Base-by-base conservation (phyloP, 805 yeast genomes). In the Candida dendrica region DNA sequence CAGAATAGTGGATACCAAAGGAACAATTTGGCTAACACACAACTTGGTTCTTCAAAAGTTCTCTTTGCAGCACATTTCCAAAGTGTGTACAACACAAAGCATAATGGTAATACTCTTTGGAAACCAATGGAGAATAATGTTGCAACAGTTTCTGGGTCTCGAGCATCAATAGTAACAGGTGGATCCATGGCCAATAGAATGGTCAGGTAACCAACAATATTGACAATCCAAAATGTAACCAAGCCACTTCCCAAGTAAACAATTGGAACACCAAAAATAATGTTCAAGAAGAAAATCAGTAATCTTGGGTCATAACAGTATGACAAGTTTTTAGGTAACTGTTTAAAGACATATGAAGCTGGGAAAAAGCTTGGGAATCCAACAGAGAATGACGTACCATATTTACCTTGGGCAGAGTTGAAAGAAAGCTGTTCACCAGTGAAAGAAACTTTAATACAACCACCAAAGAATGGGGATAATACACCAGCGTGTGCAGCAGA, bases 401-500 rank as follows among this genome's bases (percentile, higher is more conserved):
- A 70, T 17, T 60, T 61, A 1, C 88, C 87, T 11, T 53, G 43
- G 1, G 66, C 52, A 0, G 80, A 58, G 0, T 65, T 65, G 51
- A 84, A 89, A 1, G 50, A 43, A 2, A 59, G 56, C 37, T 72
- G 73, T 3, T 74, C 63, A 6, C 91, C 88, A 8, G 61, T 55
- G 58, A 77, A 81, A 2, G 77, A 63, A 15, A 84, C 49, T 39
- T 72, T 67, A 1, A 85, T 89, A 57, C 91, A 83, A 0, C 95
- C 96, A 2, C 98, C 98, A 44, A 65, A 66, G 22, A 70, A 54
- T 13, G 91, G 81, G 0, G 93, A 81, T 1, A 89, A 64, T 0
- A 81, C 60, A 1, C 96, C 96, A 2, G 90, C 79, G 60, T 90
- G 96, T 4, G 85, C 76, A 0, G 93, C 97, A 3, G 96, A 84